phyloP scores from a whole-genome alignment of 2,329 filamentous ascomycete genomes.

The Raffaelea ambrosiae region DNA sequence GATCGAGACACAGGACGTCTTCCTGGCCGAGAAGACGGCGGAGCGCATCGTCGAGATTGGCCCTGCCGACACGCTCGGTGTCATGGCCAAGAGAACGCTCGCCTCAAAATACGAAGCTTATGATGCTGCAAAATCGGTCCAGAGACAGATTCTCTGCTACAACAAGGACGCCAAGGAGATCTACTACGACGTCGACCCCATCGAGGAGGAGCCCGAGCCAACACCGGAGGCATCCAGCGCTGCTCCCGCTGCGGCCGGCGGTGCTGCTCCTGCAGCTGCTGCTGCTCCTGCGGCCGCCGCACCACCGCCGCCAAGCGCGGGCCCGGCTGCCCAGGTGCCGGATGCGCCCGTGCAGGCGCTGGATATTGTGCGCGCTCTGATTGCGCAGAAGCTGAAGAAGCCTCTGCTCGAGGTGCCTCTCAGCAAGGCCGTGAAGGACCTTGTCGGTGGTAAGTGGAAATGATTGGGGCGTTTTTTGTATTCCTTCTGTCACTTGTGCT shows the following conservation, averaged over 20 bases:
- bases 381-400: slow-evolving; percentile 98
- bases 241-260: slow-evolving; percentile 43
- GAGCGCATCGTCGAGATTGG: slow-evolving; percentile 98
- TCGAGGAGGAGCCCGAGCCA: slow-evolving; percentile 78
- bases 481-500: not conserved
- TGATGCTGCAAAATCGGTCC: slow-evolving; percentile 91
- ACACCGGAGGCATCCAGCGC: slow-evolving; percentile 23
- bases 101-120: slow-evolving; percentile 98
- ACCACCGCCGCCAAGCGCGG: slow-evolving; percentile 60
- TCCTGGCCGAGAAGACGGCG: slow-evolving; percentile 89
- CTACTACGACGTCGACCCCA: slow-evolving; percentile 95
- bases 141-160: slow-evolving; percentile 97
- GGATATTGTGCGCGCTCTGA: slow-evolving; percentile 79
- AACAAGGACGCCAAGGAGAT: slow-evolving; percentile 99
- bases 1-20: slow-evolving; percentile 99
- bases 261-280: slow-evolving; percentile 47
- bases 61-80: slow-evolving; percentile 90
- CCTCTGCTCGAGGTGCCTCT: slow-evolving; percentile 77
- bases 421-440: slow-evolving; percentile 95
- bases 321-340: slow-evolving; percentile 77
- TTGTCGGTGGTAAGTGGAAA: slow-evolving; percentile 77
- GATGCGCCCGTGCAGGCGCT: slow-evolving; percentile 83
- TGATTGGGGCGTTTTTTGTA: not conserved
- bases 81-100: slow-evolving; percentile 93
- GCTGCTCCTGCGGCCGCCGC: slow-evolving; percentile 45